Evolutionary conservation across 2,329 filamentous ascomycete species (phyloP), one percentile per base, ranked within the genome.

Genomic region (Seiridium unicorne): DNA sequence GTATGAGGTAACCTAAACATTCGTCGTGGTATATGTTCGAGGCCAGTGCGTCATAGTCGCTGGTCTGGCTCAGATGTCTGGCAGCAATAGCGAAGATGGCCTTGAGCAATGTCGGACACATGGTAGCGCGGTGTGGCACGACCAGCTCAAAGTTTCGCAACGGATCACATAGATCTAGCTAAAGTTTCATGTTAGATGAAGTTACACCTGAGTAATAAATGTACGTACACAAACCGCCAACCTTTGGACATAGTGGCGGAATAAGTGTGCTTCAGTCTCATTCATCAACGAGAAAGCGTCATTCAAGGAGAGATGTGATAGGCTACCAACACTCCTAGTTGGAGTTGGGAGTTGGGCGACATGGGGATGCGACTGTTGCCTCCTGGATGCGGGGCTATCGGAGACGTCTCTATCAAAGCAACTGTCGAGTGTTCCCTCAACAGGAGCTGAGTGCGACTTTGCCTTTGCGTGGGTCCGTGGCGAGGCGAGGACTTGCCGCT

Each of bases 31-130:
- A 86, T 13, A 75, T 72, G 53, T 83, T 80, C 3, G 81, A 81
- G 3, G 81, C 77, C 11, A 80, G 74, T 0, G 76, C 74, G 64
- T 85, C 79, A 63, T 81, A 83, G 31, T 74, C 68, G 34, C 73
- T 75, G 10, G 77, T 78, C 38, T 83, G 75, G 51, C 79, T 82
- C 44, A 86, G 70, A 65, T 86, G 84, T 44, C 83, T 75, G 3
- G 83, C 81, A 0, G 84, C 80, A 3, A 86, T 74, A 2, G 84
- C 84, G 47, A 85, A 77, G 34, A 86, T 84, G 31, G 84, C 83
- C 58, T 85, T 84, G 10, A 85, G 73, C 3, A 87, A 74, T 2
- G 81, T 79, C 0, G 79, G 79, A 57, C 78, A 84, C 1, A 72
- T 76, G 10, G 76, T 77, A 3, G 84, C 82, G 26, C 81, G 74